Evolutionary conservation across 139 green algal species (phyloP).

Genomic region (Chlamydomonas incerta): DNA sequence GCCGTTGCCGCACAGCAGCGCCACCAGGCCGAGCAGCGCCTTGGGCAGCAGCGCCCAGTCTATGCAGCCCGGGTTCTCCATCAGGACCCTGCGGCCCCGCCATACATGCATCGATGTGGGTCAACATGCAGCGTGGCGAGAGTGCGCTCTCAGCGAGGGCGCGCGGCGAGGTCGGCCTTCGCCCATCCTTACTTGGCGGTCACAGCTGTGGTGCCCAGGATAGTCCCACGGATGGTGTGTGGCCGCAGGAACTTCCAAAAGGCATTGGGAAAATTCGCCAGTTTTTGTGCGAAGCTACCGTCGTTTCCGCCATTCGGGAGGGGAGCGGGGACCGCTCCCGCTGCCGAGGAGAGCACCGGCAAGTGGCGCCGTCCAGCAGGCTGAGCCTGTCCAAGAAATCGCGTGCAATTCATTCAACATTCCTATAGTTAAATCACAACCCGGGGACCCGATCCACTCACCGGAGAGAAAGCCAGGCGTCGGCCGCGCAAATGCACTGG

Average conservation of each 20-base stretch:
- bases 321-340: not conserved
- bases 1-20: constrained; percentile 96
- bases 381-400: not conserved
- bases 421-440: not conserved
- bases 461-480: not conserved
- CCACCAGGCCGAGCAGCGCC: constrained; percentile 88
- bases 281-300: not conserved
- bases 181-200: constrained; percentile 56
- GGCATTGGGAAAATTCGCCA: constrained; percentile 74
- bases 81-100: constrained; percentile 61
- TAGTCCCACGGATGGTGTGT: constrained; percentile 94
- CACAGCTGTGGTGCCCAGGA: constrained; percentile 89
- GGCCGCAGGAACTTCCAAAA: constrained; percentile 99
- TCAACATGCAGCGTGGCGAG: not conserved
- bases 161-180: not conserved
- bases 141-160: too few species aligned
- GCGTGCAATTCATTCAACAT: not conserved
- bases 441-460: not conserved
- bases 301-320: not conserved
- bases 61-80: constrained; percentile 82
- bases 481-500: not conserved
- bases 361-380: not conserved
- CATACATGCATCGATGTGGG: not conserved
- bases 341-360: constrained; percentile 1
- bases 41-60: constrained; percentile 92